Base-by-base conservation (phyloP, 495 filamentous ascomycete genomes). In the Delitschia confertaspora region DNA sequence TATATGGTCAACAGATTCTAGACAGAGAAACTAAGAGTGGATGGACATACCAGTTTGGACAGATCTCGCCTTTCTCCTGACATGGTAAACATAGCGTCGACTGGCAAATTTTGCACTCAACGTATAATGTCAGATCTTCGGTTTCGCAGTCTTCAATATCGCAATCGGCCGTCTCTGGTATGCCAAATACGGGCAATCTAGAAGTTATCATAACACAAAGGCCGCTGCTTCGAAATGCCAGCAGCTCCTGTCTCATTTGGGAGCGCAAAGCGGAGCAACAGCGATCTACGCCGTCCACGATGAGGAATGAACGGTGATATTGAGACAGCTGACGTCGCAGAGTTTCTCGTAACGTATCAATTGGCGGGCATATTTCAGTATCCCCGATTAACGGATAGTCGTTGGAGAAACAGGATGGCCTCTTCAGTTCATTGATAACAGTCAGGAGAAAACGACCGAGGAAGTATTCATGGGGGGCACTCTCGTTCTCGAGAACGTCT, bases 231-330 rank as follows among this genome's bases (percentile, higher is more conserved):
- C 35, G 45, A 7, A 49, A 23, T 1, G 1, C 27, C 10, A 17
- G 25, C 5, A 49, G 31, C 21, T 49, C 45, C 13, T 3, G 10
- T 10, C 35, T 30, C 10, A 49, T 21, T 2, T 42, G 30, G 2
- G 37, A 9, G 6, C 24, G 5, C 4, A 49, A 25, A 11, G 37
- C 38, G 9, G 38, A 11, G 32, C 45, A 35, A 20, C 37, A 42
- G 17, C 27, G 27, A 41, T 49, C 45, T 13, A 42, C 29, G 31
- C 36, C 45, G 17, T 49, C 45, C 6, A 49, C 1, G 7, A 49
- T 23, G 6, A 49, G 24, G 16, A 35, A 49, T n/a, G 16, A 8
- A 21, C 4, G 37, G 14, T 21, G 8, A 4, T 13, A 13, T 9
- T 42, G 3, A 3, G 21, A 17, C 13, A 17, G 3, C 30, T 33